Evolutionary conservation across 1,139 yeast genomes (phyloP), one percentile per base, ranked within the genome.

Genomic region (Candida sanyaensis): DNA sequence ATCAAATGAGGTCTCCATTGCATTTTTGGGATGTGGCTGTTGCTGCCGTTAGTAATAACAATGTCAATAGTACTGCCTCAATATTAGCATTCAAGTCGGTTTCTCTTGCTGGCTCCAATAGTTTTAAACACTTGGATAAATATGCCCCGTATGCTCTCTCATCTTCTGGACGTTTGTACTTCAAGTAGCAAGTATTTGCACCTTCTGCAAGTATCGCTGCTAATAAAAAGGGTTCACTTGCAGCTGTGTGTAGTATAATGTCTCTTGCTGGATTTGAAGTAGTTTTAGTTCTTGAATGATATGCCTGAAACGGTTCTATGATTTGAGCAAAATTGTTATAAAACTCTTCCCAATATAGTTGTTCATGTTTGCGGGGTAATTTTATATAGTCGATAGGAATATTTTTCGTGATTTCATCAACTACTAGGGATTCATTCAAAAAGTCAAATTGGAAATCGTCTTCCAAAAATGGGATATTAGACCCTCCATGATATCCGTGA

Each of bases 1-100:
- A 77, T 71, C 47, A 84, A 65, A 66, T 84, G 90, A 0, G 87
- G 83, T 52, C 89, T 69, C 90, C 90, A 85, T 54, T 79, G 78
- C 43, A 81, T 80, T 57, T 77, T 1, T 81, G 71, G 36, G 63
- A 63, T 7, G 84, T 72, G 0, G 88, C 88, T 54, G 85, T 81
- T 48, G 84, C 85, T 51, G 86, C 77, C 0, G 89, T 83, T 32
- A 85, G 62, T 41, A 85, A 64, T 11, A 85, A 66, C 1, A 83
- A 84, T 0, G 89, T 84, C 37, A 84, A 59, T 12, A 84, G 68
- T 51, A 84, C 80, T 0, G 88, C 80, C 54, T 83, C 89, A 11
- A 83, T 75, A 52, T 80, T 80, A 34, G 72, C 63, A 6, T 74
- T 58, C 12, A 78, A 68, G 40, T 59, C 47, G 10, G 57, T 57